Base-by-base conservation (phyloP, 495 filamentous ascomycete species). In the Ascobolus immersus region DNA sequence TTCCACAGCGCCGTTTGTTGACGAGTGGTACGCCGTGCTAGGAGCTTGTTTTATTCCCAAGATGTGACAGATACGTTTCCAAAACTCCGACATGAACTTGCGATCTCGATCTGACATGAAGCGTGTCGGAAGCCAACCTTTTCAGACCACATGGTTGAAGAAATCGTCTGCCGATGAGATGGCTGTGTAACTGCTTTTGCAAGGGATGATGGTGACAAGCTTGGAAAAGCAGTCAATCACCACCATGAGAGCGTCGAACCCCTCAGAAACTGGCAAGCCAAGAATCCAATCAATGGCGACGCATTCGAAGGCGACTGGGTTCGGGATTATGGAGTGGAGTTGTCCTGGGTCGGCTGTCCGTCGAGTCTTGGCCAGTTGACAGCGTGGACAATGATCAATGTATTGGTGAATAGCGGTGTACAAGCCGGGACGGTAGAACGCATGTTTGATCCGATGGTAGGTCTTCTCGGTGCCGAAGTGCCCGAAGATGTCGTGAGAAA, bases 261-360 rank as follows among this genome's bases (percentile, higher is more conserved):
- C 18, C 4, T 17, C 4, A 11, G n/a, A 5, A 4, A 6, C 4
- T 4, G 18, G 33, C 19, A 35, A 15, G 5, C 18, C 4, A 1
- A 37, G 24, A 20, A 37, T 37, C 20, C 28, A 20, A 18, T 37
- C 26, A n/a, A 37, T 37, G 8, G 21, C 28, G 1, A 37, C 26
- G 20, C 24, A 4, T 21, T 37, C 24, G 13, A 29, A 37, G 2
- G 26, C 35, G n/a, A n/a, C n/a, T n/a, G n/a, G n/a, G n/a, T n/a
- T n/a, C n/a, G n/a, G n/a, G n/a, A n/a, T n/a, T n/a, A n/a, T n/a
- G n/a, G n/a, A n/a, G n/a, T n/a, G n/a, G n/a, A n/a, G n/a, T n/a
- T n/a, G n/a, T n/a, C n/a, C n/a, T n/a, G n/a, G n/a, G n/a, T n/a
- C n/a, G 7, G 6, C 6, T 30, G 15, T 8, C 8, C 14, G 6